phyloP scores from a whole-genome alignment of 148 eudicot species.

The Chenopodium formosanum region DNA sequence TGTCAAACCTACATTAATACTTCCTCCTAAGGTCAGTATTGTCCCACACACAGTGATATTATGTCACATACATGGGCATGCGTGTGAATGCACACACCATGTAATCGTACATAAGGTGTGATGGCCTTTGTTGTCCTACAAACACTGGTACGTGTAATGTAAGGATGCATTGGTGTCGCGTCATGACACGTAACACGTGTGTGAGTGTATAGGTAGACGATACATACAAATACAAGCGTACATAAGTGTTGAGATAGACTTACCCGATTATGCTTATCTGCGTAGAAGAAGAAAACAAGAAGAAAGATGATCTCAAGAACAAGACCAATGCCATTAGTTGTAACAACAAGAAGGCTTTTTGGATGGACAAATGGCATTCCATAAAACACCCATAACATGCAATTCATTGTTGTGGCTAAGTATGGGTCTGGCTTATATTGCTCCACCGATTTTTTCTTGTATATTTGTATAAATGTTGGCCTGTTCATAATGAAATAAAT shows the following conservation, averaged over 20 bases:
- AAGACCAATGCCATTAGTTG: constrained; percentile 40
- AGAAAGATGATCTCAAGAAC: constrained; percentile 34
- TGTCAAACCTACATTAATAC: no score
- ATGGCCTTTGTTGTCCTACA: no score
- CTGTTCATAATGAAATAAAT: constrained; percentile 8
- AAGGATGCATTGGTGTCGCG: no score
- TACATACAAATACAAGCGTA: no score
- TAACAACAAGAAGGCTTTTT: constrained; percentile 32
- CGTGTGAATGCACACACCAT: no score
- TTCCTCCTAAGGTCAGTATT: no score
- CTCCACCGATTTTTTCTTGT: constrained; percentile 38
- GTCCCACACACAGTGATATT: no score
- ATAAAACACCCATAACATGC: constrained; percentile 40
- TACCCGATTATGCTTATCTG: constrained; percentile 33
- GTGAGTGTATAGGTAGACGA: no score
- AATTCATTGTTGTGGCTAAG: constrained; percentile 42
- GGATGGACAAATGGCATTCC: constrained; percentile 47
- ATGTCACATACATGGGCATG: no score
- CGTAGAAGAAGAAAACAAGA: constrained; percentile 22
- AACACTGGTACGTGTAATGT: no score
- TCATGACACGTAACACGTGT: no score
- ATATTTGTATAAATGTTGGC: constrained; percentile 38
- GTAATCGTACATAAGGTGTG: no score
- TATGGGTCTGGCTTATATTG: constrained; percentile 41
- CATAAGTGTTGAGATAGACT: not conserved